Conservation (phyloP, 2,329 filamentous ascomycete species). For the Colletotrichum godetiae region DNA sequence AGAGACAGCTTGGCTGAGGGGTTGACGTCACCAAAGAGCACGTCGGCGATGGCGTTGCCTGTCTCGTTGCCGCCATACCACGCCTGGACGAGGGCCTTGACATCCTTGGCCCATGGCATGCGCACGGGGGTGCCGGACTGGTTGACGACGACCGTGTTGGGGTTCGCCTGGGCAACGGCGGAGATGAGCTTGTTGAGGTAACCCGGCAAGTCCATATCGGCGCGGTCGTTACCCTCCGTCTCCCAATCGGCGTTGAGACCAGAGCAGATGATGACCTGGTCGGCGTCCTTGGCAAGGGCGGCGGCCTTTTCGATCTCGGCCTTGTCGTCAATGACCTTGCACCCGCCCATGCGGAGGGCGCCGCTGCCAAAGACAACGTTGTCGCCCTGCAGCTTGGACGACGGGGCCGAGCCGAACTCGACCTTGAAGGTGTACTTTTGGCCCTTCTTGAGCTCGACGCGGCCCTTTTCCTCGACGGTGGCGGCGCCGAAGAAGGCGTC, state of each 20-base stretch:
- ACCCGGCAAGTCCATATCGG: conserved; percentile 78
- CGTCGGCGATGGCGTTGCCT: conserved; percentile 78
- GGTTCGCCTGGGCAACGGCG: conserved; percentile 72
- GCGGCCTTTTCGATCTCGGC: conserved; percentile 75
- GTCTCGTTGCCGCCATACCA: conserved; percentile 84
- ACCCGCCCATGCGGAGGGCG: conserved; percentile 71
- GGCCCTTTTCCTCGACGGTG: conserved; percentile 72
- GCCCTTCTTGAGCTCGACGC: conserved; percentile 67
- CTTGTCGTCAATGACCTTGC: conserved; percentile 66
- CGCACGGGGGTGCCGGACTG: conserved; percentile 78
- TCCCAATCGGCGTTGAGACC: conserved; percentile 81
- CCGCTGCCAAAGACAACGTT: conserved; percentile 67
- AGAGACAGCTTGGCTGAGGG: conserved; percentile 80
- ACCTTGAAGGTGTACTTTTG: conserved; percentile 69
- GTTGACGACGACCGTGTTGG: conserved; percentile 74
- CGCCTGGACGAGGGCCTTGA: conserved; percentile 72
- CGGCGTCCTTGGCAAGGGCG: conserved; percentile 73
- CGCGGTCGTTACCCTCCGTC: conserved; percentile 77
- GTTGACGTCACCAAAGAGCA: conserved; percentile 75
- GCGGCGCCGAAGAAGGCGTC: conserved; percentile 74
- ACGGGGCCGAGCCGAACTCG: conserved; percentile 69
- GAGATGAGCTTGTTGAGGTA: conserved; percentile 75
- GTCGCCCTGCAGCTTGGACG: conserved; percentile 63
- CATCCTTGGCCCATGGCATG: conserved; percentile 70
- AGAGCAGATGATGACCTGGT: conserved; percentile 82